Evolutionary conservation across 331 rosid species (phyloP), one percentile per base, ranked within the genome.

Genomic region (Arachis monticola): DNA sequence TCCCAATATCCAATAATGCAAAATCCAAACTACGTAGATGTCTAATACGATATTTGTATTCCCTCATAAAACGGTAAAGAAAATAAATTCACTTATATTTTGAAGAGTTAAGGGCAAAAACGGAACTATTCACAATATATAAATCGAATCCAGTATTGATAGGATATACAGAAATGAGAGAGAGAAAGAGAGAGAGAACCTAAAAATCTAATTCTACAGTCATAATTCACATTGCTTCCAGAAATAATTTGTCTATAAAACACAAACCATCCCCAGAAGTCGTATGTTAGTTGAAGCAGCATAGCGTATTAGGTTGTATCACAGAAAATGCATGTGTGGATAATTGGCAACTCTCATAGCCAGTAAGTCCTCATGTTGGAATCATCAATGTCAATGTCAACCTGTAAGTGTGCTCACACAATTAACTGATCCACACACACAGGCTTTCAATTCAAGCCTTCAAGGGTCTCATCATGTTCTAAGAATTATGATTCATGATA

Each of bases 341-440:
- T 35, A 35, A 35, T 75, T 27, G 61, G 31, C 8, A 64, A 38
- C 6, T 55, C 69, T 79, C 83, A 86, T 48, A 86, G 80, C 90
- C 90, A 86, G 77, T 78, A 79, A 64, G 90, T 86, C 76, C 74
- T 80, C 83, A 84, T 47, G 85, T 79, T 80, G 72, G 89, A 68
- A 76, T 78, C 86, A 52, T 86, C 85, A 60, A 86, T 74, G 64
- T 86, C 85, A 60, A 86, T 74, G 60, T 86, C 89, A 76, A 88
- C 83, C 91, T 84, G 91, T 47, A 67, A 11, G 73, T 52, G 9
- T 3, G 31, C 57, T 53, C 62, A 41, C 64, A 67, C 67, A 73
- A 53, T 44, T 38, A 44, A 71, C 14, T 57, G 61, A 53, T 53
- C 6, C 17, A 79, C 40, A 46, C 50, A 52, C 46, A 48, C 72